phyloP scores from a whole-genome alignment of 306 rosid genomes.

The Macrotyloma uniflorum region DNA sequence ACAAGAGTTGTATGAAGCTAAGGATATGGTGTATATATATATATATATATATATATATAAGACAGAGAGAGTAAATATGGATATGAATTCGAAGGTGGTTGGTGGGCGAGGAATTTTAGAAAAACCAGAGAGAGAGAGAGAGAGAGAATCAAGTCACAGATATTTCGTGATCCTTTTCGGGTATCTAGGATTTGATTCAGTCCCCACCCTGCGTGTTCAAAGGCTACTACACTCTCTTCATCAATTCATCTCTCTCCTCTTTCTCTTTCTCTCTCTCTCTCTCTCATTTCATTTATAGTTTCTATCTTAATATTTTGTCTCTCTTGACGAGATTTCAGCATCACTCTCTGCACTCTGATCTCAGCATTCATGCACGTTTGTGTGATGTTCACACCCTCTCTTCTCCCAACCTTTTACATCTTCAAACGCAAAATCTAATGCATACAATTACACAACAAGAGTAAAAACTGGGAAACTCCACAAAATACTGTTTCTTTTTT shows the following conservation, averaged over 20 bases:
- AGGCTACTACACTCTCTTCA: conserved; percentile 25
- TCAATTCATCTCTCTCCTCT: conserved; percentile 4
- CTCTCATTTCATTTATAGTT: conserved; percentile 40
- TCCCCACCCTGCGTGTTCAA: conserved; percentile 37
- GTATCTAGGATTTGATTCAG: conserved; percentile 75
- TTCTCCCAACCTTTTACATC: background rate
- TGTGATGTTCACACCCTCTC: conserved; percentile 15
- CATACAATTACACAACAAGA: too few relatives aligned
- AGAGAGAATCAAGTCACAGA: conserved; percentile 56
- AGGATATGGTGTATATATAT: conserved; percentile 31
- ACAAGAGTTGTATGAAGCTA: conserved; percentile 53
- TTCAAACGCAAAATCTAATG: background rate
- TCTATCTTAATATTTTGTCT: conserved; percentile 26
- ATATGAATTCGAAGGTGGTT: conserved; percentile 44
- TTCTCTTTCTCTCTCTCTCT: too few relatives aligned
- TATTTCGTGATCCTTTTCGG: conserved; percentile 87
- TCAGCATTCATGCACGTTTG: conserved; percentile 36
- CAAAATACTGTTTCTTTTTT: too few relatives aligned
- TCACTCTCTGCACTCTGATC: conserved; percentile 36
- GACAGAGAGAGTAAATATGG: conserved; percentile 35
- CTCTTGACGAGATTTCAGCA: conserved; percentile 42
- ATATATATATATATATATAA: background rate
- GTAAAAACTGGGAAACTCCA: too few relatives aligned
- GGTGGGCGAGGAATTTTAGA: conserved; percentile 60
- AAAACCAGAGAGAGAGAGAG: conserved; percentile 21